Evolutionary conservation across 1,284 basidiomycete species (phyloP), one percentile per base, ranked within the genome.

Genomic region (Ceratobasidium papillatum): DNA sequence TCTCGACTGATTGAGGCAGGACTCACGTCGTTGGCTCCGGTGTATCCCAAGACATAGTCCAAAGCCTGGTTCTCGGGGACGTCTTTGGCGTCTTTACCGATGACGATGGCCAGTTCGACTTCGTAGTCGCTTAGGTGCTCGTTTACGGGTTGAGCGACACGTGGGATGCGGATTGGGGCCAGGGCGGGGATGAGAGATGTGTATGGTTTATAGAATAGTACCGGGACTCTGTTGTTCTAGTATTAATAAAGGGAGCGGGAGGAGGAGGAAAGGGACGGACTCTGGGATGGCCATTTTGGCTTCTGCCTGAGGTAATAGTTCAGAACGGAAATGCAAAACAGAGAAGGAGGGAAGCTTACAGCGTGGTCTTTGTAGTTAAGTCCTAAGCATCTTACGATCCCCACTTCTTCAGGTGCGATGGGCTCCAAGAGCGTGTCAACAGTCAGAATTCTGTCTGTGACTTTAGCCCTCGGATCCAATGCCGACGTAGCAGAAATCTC

Each of bases 81-180:
- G 79, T 96, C 83, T 83, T 91, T 93, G 61, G 91, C 91, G 0
- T 88, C 81, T 79, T 91, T 92, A 22, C 93, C 94, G 58, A 97
- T 93, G 74, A 97, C 91, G 77, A 96, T 87, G 45, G 89, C 92
- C 14, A 98, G 84, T 79, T 98, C 95, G 61, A 94, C 91, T 80
- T 98, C 95, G 80, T 95, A 97, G 82, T 98, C 95, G 0, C 93
- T 87, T 1, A 91, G 83, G 78, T 93, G 89, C 61, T 88, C 89
- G 27, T 90, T 85, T 1, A 90, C 86, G 30, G 94, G 94, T 78
- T 91, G 88, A 0, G 89, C 88, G 61, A 86, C 87, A 41, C 82
- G 86, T 0, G 94, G 93, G 54, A 95, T 87, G n/a, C 83, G 83
- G 34, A 94, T 86, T 0, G 87, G 84, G 4, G 89, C 88, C 49